phyloP scores from a whole-genome alignment of 2,329 filamentous ascomycete genomes.

The Colletotrichum graminicola region DNA sequence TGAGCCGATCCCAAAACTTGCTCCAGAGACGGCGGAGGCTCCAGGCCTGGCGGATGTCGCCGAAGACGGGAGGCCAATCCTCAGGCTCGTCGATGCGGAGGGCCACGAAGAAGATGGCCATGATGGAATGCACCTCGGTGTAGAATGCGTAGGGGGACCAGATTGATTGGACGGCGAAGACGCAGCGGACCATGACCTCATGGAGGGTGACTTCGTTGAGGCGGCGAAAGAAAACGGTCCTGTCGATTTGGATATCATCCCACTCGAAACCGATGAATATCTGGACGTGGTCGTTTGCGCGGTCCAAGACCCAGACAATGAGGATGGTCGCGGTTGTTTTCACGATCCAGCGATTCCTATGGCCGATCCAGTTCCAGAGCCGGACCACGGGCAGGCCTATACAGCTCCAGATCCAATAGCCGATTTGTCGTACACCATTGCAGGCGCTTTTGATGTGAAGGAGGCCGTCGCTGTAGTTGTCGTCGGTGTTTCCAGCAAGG shows the following conservation, averaged over 20 bases:
- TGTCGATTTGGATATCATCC: not conserved
- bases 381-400: not conserved
- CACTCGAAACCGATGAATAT: not conserved
- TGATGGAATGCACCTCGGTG: conserved; percentile 15
- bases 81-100: conserved; percentile 37
- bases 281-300: not conserved
- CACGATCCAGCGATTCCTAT: conserved; percentile 12
- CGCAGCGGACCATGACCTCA: conserved; percentile 23
- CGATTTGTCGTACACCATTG: not conserved
- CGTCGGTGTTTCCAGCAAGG: not conserved
- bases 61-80: conserved; percentile 44
- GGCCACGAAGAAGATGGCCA: conserved; percentile 29
- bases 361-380: not conserved
- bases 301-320: not conserved
- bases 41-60: conserved; percentile 41
- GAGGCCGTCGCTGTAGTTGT: not conserved
- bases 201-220: not conserved
- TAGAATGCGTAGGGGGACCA: conserved; percentile 40
- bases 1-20: conserved; percentile 43
- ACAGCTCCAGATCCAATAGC: not conserved
- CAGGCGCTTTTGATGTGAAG: not conserved
- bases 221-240: conserved; percentile 29
- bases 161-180: conserved; percentile 23
- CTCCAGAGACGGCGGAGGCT: conserved; percentile 42
- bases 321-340: not conserved